Evolutionary conservation across 768 basidiomycete species (phyloP).

Genomic region (Galerina marginata): DNA sequence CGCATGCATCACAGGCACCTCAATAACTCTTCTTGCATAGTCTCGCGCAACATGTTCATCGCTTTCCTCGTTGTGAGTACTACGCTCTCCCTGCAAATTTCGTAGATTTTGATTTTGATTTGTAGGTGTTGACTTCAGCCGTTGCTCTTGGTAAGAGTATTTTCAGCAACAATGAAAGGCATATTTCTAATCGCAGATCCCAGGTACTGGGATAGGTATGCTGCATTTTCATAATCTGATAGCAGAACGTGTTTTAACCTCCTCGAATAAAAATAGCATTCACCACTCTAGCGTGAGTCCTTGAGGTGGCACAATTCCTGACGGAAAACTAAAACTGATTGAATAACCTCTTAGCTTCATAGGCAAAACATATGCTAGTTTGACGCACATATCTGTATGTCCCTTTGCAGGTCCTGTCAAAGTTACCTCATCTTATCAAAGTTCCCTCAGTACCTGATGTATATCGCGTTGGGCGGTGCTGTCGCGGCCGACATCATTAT

Average conservation of each 20-base stretch:
- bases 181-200: background rate
- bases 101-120: background rate
- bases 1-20: background rate
- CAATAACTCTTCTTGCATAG: background rate
- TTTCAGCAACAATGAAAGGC: background rate
- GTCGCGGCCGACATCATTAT: slow-evolving; percentile 48
- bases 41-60: background rate
- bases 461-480: slow-evolving; percentile 36
- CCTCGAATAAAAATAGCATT: slow-evolving; percentile 25
- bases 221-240: background rate
- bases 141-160: background rate
- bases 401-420: background rate
- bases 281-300: slow-evolving; percentile 33
- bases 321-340: background rate
- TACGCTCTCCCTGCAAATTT: background rate
- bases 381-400: slow-evolving; percentile 34
- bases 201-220: slow-evolving; percentile 15
- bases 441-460: slow-evolving; percentile 32
- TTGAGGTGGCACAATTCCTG: background rate
- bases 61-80: background rate
- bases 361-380: slow-evolving; percentile 29
- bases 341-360: slow-evolving; percentile 23
- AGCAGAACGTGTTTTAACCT: background rate
- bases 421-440: background rate
- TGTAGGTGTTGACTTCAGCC: background rate